Base-by-base conservation (phyloP, 768 basidiomycete genomes). In the Phylloporus sp. region DNA sequence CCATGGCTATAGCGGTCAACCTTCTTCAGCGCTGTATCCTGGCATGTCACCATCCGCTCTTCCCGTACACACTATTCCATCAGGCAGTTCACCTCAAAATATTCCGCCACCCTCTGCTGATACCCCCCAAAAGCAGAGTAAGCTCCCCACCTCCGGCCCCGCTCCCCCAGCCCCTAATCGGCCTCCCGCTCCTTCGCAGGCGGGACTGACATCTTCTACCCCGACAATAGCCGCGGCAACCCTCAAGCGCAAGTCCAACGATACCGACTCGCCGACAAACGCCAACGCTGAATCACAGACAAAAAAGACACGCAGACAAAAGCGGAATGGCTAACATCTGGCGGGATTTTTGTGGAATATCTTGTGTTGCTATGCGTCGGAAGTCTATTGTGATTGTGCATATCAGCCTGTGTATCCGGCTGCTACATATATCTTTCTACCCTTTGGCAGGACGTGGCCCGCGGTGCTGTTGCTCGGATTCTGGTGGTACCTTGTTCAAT, bases 91-190 rank as follows among this genome's bases (percentile, higher is more conserved):
- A 24, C 80, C 78, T 18, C 77, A 81, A 73, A 80, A 78, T 57
- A 58, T 55, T 34, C 66, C 72, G 2, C 68, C 72, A 3, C 65
- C 73, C 34, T 79, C 82, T 47, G 76, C 76, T 47, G 72, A 74
- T 51, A 81, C 81, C 23, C 80, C 80, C 12, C 77, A 76, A 67
- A 87, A 88, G 69, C 80, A 81, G 69, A 77, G 79, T 62, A 85
- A 85, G 63, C 76, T 77, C 44, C 77, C 80, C 54, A 77, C 76
- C 38, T 65, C 72, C 46, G 71, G 71, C 50, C 64, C 69, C 41
- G 67, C 70, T 51, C 67, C 79, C 53, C 65, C 72, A 55, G 62
- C 73, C 53, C 64, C 68, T 59, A 69, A 69, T 69, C 67, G 69
- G 65, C 66, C 69, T 59, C 67, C 68, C 63, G 70, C 68, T 63